Base-by-base conservation (phyloP, 495 filamentous ascomycete genomes). In the Penicillium angulare region DNA sequence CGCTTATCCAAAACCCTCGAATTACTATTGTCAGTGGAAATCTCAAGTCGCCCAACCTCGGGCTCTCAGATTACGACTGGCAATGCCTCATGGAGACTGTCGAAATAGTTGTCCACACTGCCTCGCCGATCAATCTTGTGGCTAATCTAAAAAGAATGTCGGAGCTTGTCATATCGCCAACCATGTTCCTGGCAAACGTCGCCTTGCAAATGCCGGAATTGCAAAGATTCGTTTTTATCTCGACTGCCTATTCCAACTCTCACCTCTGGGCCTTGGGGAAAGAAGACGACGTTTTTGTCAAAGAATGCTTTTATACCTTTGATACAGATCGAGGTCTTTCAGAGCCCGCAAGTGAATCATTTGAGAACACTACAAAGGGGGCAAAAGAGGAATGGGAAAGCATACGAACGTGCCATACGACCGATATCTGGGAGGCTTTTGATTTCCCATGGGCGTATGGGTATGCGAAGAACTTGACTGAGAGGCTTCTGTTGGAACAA, bases 401-500 rank as follows among this genome's bases (percentile, higher is more conserved):
- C 7, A 17, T 61, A 5, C 38, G 41, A 10, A 31, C 17, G 1
- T 47, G 51, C 22, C n/a, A n/a, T n/a, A 42, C 51, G 7, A 47
- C 23, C 35, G 5, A 12, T 1, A 48, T 40, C 24, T 53, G 47
- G 32, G 41, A 47, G 24, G 5, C 43, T 5, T 27, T 55, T 24
- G 48, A 52, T 9, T 57, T 57, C 29, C 51, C 54, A 15, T 57
- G 47, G 47, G 12, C 51, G 7, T 61, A 57, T 17, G 43, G 48
- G 15, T 61, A 61, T 18, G 59, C 59, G 0, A 61, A 61, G 23
- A 48, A 61, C 22, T 51, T 61, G 6, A 55, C 59, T 2, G 59
- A 61, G 24, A 42, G 59, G 7, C 27, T 57, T 16, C 38, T 61
- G 1, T 2, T 23, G 0, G n/a, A 32, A 2, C 5, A 1, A 10